A percentile compares a stretch with the other conserved stretches of the same genome.
Evolutionary conservation across 2,329 filamentous ascomycete genomes (phyloP).

Genomic region (Cercospora nicotianae): DNA sequence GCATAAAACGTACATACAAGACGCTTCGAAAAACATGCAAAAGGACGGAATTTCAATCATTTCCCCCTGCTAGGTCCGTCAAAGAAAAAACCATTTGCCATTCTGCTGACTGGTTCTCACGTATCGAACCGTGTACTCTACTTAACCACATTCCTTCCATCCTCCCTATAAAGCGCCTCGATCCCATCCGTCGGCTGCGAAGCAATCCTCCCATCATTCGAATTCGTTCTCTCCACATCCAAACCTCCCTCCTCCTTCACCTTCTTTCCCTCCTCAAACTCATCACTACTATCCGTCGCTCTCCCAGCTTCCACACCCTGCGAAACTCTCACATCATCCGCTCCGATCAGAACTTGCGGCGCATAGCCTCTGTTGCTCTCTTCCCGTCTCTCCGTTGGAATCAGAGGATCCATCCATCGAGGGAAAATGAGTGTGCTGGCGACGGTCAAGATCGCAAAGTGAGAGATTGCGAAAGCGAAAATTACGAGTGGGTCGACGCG

Average conservation of each 20-base stretch:
- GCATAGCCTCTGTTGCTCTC: conserved; percentile 43
- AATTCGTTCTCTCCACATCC: neutral
- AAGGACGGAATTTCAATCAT: too few relatives aligned
- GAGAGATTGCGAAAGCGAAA: conserved; percentile 48
- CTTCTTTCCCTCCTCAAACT: neutral
- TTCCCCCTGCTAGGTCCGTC: neutral
- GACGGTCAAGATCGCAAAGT: conserved; percentile 36
- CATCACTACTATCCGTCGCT: conserved; percentile 1
- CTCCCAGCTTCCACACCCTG: neutral
- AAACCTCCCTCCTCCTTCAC: neutral
- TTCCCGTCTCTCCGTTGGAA: conserved; percentile 48
- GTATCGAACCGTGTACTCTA: neutral
- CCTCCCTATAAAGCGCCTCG: neutral
- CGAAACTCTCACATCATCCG: conserved; percentile 2
- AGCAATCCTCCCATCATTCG: conserved; percentile 2
- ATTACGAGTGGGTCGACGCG: conserved; percentile 42
- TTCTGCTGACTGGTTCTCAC: neutral
- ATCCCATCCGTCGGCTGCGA: conserved; percentile 1
- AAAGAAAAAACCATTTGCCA: neutral
- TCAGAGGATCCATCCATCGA: conserved; percentile 55
- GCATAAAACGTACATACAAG: conserved; percentile 2
- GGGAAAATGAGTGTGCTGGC: conserved; percentile 53
- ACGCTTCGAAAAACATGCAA: neutral
- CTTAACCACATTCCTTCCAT: neutral
- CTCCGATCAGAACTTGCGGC: conserved; percentile 10